Evolutionary conservation across 371 early-diverging fungal species (phyloP).

Genomic region (Quaeritorhiza haematococci): DNA sequence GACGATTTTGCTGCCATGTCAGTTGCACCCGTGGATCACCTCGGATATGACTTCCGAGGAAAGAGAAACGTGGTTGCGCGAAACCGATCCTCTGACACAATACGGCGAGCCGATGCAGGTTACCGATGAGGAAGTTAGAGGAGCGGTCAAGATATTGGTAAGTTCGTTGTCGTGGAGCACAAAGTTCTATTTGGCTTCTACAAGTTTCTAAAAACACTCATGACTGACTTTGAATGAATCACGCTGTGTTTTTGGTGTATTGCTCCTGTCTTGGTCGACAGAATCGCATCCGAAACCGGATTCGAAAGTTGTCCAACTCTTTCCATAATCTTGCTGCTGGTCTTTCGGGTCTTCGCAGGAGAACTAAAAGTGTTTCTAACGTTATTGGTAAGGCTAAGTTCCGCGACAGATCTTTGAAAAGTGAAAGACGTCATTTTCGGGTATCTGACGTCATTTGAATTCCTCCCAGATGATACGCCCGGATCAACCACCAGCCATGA

Average conservation of each 20-base stretch:
- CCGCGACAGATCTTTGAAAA: neutral
- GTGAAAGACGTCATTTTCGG: no score
- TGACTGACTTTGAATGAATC: neutral
- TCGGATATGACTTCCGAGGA: constrained; percentile 54
- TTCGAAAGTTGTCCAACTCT: constrained; percentile 57
- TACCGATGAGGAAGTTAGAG: constrained; percentile 67
- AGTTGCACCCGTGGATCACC: constrained; percentile 84
- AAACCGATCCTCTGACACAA: constrained; percentile 57
- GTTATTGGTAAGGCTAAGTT: neutral
- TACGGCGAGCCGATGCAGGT: constrained; percentile 48
- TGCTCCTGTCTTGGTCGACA: constrained; percentile 16
- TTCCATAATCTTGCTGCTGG: constrained; percentile 40
- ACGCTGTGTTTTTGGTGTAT: neutral
- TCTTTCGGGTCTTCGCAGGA: neutral
- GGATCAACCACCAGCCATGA: neutral
- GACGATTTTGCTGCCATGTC: constrained; percentile 4
- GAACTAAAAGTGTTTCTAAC: neutral
- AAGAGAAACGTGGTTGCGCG: constrained; percentile 56
- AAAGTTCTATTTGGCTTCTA: constrained; percentile 33
- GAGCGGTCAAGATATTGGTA: constrained; percentile 47
- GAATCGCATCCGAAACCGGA: constrained; percentile 35
- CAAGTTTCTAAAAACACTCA: neutral
- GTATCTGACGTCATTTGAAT: no score
- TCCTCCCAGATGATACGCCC: no score
- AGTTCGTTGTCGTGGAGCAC: neutral